Evolutionary conservation across 352 stramenopile genomes (phyloP), one percentile per base, ranked within the genome.

Genomic region (Ophiocytium majus): DNA sequence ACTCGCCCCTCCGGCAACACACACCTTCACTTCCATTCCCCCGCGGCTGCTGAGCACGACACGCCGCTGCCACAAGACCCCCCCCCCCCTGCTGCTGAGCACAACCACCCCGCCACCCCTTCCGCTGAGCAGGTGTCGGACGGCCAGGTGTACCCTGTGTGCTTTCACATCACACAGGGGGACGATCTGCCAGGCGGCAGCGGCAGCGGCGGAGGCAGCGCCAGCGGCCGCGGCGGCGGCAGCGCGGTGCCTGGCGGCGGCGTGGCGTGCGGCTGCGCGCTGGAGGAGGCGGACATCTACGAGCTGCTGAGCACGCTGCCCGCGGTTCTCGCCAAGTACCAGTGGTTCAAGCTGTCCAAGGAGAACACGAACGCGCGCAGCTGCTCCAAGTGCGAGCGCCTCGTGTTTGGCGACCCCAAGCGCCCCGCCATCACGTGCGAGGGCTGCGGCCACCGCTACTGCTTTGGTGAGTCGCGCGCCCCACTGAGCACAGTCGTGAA

Each of bases 231-330:
- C 31, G 80, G 80, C 1, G 32, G 57, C 0, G 80, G 35, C 23
- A 14, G 43, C 43, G 43, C 43, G 5, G 66, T 10, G 5, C 5
- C 0, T 33, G 50, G 37, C 0, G 71, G 71, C 14, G 34, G 14
- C 5, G n/a, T 49, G 19, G 49, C 50, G 1, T 85, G 82, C 82
- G 82, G 82, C 0, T 31, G 14, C 32, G 31, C 36, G 17, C 66
- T 85, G 5, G 31, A 0, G 35, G 66, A 33, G 57, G 23, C 31
- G 74, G 82, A 85, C 28, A 85, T 85, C 57, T 35, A 85, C 31
- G 63, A 63, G 14, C 32, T 85, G 0, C 66, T 85, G 23, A 19
- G 14, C 43, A 32, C 43, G 23, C 64, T 82, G 49, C 19, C 0
- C 0, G 34, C 10, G 5, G 74, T 33, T 14, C 43, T 35, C 0